Conservation (phyloP, 2,329 filamentous ascomycete genomes). For the Zymoseptoria brevis region DNA sequence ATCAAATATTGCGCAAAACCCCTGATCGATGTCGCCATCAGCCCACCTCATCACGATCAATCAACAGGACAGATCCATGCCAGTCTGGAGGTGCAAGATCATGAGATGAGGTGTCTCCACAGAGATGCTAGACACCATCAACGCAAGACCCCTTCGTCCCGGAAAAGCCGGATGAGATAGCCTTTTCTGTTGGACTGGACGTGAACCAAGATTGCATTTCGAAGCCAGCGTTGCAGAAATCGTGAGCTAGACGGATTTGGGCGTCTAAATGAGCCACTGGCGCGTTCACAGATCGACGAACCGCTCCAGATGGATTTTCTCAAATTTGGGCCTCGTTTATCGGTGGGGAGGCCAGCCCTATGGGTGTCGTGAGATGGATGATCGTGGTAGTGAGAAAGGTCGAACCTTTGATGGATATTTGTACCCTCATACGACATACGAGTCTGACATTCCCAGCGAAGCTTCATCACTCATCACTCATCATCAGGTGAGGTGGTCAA, state of each 20-base stretch:
- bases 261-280: neutral
- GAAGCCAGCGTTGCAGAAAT: neutral
- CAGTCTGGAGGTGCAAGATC: neutral
- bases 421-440: neutral
- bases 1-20: neutral
- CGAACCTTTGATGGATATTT: neutral
- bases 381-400: no score
- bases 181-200: neutral
- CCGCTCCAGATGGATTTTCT: neutral
- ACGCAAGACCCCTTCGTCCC: neutral
- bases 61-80: neutral
- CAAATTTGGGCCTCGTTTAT: neutral
- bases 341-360: neutral
- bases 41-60: no score
- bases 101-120: no score
- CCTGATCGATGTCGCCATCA: neutral
- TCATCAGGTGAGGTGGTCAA: neutral
- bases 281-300: neutral
- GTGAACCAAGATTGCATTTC: neutral
- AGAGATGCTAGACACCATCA: no score
- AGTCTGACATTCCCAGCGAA: neutral
- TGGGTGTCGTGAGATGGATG: neutral
- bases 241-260: neutral
- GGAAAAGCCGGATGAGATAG: neutral
- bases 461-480: neutral